phyloP scores from a whole-genome alignment of 257 asterid genomes.

The Salvia splendens region DNA sequence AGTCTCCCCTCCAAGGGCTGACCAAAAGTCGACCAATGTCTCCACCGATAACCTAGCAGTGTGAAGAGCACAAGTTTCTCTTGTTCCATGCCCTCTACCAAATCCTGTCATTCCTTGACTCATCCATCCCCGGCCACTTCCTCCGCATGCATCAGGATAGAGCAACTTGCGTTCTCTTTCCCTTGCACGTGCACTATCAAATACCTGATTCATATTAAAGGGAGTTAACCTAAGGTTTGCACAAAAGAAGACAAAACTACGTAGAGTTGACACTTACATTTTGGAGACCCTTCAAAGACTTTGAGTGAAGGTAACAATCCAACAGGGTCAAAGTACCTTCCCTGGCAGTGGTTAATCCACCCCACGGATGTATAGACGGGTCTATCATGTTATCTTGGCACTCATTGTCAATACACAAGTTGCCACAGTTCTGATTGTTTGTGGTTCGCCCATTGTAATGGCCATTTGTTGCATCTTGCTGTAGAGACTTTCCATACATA shows the following conservation, averaged over 20 bases:
- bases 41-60: constrained; percentile 95
- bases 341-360: constrained; percentile 80
- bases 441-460: constrained; percentile 41
- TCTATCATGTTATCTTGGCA: constrained; percentile 73
- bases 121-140: constrained; percentile 98
- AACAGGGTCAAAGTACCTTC: constrained; percentile 86
- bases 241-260: constrained; percentile 19
- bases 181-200: constrained; percentile 91
- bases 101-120: constrained; percentile 84
- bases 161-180: constrained; percentile 92
- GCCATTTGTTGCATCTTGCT: constrained; percentile 57
- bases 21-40: constrained; percentile 96
- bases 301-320: constrained; percentile 73
- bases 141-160: constrained; percentile 99
- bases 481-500: constrained; percentile 86
- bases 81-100: constrained; percentile 86
- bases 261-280: constrained; percentile 48
- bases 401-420: constrained; percentile 42
- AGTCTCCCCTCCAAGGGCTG: constrained; percentile 97
- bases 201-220: constrained; percentile 62
- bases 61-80: constrained; percentile 98
- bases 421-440: constrained; percentile 46
- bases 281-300: constrained; percentile 84
- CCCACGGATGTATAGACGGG: constrained; percentile 98
- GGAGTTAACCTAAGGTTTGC: constrained; percentile 25